Conservation (phyloP, 805 yeast genomes). For the Tetrapisispora taiwanensis region DNA sequence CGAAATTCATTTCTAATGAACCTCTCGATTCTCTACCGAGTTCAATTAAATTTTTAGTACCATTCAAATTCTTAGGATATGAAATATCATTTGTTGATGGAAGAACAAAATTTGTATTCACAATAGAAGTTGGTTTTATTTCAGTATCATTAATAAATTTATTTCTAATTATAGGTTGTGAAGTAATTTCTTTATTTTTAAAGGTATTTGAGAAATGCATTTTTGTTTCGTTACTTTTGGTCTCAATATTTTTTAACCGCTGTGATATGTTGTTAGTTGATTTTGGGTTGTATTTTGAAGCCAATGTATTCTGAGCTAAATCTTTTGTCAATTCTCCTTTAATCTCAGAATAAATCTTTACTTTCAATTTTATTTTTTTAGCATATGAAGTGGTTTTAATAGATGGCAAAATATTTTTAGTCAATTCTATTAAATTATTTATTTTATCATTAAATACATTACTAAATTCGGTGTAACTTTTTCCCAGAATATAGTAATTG, state of each 20-base stretch:
- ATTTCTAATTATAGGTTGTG: background rate
- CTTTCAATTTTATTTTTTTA: slow-evolving; percentile 35
- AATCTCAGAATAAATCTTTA: slow-evolving; percentile 22
- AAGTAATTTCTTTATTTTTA: too few relatives aligned
- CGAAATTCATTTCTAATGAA: background rate
- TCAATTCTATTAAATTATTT: slow-evolving; percentile 10
- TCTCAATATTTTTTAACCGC: background rate
- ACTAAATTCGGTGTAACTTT: slow-evolving; percentile 20
- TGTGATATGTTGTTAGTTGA: background rate
- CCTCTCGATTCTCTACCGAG: background rate
- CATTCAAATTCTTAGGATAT: background rate
- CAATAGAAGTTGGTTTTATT: background rate
- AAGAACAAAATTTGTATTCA: background rate
- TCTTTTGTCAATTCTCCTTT: slow-evolving; percentile 19
- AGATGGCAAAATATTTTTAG: slow-evolving; percentile 14
- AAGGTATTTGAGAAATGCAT: background rate
- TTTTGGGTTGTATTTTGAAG: background rate
- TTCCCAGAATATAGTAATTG: slow-evolving; percentile 13
- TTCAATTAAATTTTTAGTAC: background rate
- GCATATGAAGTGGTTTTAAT: slow-evolving; percentile 17
- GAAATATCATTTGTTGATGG: background rate
- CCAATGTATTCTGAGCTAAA: slow-evolving; percentile 8
- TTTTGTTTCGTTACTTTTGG: background rate
- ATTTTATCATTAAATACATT: slow-evolving; percentile 12
- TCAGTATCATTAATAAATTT: background rate